Evolutionary conservation across 2,329 filamentous ascomycete genomes (phyloP).

Genomic region (Lachnellula occidentalis): DNA sequence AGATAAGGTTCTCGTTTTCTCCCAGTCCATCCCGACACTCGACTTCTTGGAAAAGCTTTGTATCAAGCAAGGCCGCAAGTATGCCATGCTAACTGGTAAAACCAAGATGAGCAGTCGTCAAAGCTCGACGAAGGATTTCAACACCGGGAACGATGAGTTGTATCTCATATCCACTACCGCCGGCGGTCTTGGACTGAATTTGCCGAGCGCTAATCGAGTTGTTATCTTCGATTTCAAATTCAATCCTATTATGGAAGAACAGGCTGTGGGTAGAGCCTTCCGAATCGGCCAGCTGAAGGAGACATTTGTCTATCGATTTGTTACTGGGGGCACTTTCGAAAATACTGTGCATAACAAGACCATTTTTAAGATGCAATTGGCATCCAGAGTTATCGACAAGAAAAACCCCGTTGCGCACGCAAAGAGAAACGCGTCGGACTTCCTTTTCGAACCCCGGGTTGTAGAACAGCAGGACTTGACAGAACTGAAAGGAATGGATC

Average conservation of each 20-base stretch:
- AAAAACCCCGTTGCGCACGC: constrained; percentile 69
- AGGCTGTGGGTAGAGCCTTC: constrained; percentile 82
- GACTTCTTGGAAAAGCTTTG: constrained; percentile 62
- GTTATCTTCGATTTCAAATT: constrained; percentile 80
- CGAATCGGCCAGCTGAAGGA: constrained; percentile 76
- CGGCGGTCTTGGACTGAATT: constrained; percentile 78
- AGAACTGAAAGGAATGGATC: constrained; percentile 53
- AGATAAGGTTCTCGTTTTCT: constrained; percentile 80
- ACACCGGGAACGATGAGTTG: constrained; percentile 49
- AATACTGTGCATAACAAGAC: constrained; percentile 65
- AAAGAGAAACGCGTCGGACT: constrained; percentile 45
- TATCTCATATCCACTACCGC: constrained; percentile 81
- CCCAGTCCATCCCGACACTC: constrained; percentile 64
- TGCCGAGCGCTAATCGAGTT: constrained; percentile 77
- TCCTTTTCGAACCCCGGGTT: constrained; percentile 53
- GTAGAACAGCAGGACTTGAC: constrained; percentile 47
- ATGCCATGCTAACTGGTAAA: constrained; percentile 57
- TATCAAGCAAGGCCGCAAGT: constrained; percentile 41
- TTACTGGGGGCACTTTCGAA: constrained; percentile 75
- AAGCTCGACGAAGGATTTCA: constrained; percentile 62
- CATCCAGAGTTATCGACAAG: constrained; percentile 75
- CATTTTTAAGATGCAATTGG: constrained; percentile 78
- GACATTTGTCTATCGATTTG: constrained; percentile 80
- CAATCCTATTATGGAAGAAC: constrained; percentile 76
- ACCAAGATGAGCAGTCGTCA: constrained; percentile 56